These are phyloP conservation scores for Macrolepiota dolichaula DNA, from an alignment of 768 basidiomycete genomes.

Conservation along the genomic window DNA sequence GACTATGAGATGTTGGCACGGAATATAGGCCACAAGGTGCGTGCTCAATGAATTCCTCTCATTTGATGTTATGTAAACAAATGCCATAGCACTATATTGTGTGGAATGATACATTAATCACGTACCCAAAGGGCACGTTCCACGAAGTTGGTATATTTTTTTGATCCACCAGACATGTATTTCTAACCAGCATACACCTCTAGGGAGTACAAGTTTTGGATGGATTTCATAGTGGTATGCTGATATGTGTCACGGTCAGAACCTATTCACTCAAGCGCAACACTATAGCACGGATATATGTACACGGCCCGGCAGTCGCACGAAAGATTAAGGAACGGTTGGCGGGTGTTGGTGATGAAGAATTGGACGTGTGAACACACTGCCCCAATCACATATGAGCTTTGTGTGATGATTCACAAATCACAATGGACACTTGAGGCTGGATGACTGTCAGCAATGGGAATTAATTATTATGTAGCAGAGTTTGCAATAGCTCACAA, in stretches of 20 bases:
- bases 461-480: too few species aligned
- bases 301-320: conserved; percentile 55
- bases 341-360: conserved; percentile 3
- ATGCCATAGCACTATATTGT: conserved; percentile 50
- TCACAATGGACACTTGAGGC: too few species aligned
- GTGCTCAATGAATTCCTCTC: conserved; percentile 1
- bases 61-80: neutral
- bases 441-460: too few species aligned
- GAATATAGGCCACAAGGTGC: conserved; percentile 38
- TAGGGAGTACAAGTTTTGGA: conserved; percentile 57
- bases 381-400: neutral
- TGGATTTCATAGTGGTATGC: conserved; percentile 10
- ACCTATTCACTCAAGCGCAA: neutral
- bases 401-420: too few species aligned
- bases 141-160: conserved; percentile 19
- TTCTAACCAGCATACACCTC: conserved; percentile 30
- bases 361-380: neutral
- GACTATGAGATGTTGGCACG: conserved; percentile 40
- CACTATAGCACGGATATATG: conserved; percentile 43
- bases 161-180: neutral
- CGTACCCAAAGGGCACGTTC: conserved; percentile 26
- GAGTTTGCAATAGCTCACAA: too few species aligned
- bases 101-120: conserved; percentile 64
- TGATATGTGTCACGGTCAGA: neutral
- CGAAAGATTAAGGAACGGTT: conserved; percentile 58